Evolutionary conservation across 169 alveolate species (phyloP).

Genomic region (Plasmodium gaboni): DNA sequence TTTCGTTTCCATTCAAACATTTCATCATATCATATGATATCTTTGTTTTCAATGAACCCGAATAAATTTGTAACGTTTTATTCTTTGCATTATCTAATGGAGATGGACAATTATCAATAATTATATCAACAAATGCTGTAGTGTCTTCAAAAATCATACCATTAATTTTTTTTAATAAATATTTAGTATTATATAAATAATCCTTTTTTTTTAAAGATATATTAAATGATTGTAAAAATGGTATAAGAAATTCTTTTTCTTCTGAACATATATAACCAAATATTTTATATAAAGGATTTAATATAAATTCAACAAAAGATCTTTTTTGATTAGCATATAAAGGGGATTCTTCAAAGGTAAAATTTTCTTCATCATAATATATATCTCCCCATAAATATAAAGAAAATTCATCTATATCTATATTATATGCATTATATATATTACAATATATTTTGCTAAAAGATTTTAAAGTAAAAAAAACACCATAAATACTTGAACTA

Average conservation of each 20-base stretch:
- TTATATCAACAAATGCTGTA: slow-evolving; percentile 92
- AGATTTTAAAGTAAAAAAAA: slow-evolving; percentile 94
- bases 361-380: slow-evolving; percentile 86
- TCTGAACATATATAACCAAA: slow-evolving; percentile 95
- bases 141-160: slow-evolving; percentile 81
- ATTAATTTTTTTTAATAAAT: slow-evolving; percentile 79
- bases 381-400: slow-evolving; percentile 93
- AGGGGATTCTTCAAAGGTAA: slow-evolving; percentile 84
- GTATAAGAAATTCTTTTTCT: slow-evolving; percentile 95
- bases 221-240: slow-evolving; percentile 88
- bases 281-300: slow-evolving; percentile 98
- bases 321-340: slow-evolving; percentile 88
- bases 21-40: slow-evolving; percentile 77
- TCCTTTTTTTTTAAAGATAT: slow-evolving; percentile 57
- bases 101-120: slow-evolving; percentile 85
- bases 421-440: slow-evolving; percentile 77
- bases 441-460: slow-evolving; percentile 93
- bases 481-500: slow-evolving; percentile 94
- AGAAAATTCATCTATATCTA: slow-evolving; percentile 85
- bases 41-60: slow-evolving; percentile 84
- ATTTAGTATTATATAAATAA: slow-evolving; percentile 73
- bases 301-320: slow-evolving; percentile 96
- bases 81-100: slow-evolving; percentile 80
- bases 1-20: slow-evolving; percentile 79
- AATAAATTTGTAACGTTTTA: slow-evolving; percentile 85